Conservation (phyloP, 176 grass and related monocot genomes). For the Melocanna baccifera region DNA sequence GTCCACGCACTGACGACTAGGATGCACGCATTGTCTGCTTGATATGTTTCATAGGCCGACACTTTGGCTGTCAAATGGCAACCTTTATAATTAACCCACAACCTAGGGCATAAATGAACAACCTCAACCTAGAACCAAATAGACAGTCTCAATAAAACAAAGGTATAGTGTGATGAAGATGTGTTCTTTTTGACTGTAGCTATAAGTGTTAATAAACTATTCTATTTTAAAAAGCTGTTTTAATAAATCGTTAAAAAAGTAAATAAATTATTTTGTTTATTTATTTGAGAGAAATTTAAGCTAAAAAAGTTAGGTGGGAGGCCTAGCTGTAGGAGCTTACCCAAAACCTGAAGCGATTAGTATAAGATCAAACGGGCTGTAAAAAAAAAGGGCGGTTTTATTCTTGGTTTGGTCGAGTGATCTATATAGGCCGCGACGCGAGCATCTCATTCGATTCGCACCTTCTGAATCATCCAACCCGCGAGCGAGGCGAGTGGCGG, state of each 20-base stretch:
- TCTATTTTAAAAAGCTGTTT: too few species aligned
- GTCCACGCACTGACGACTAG: neutral
- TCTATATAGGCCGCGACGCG: conserved; percentile 36
- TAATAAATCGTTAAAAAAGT: too few species aligned
- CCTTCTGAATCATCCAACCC: neutral
- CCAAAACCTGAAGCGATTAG: neutral
- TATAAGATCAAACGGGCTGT: conserved; percentile 20
- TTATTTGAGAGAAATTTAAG: too few species aligned
- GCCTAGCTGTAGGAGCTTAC: too few species aligned
- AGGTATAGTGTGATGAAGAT: conserved; percentile 6
- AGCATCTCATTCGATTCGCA: conserved; percentile 21
- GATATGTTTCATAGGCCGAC: conserved; percentile 38
- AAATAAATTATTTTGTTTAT: too few species aligned
- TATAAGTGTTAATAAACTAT: too few species aligned
- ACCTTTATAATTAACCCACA: neutral
- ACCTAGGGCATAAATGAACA: neutral
- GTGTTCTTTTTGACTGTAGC: too few species aligned
- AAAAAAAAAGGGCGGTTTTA: conserved; percentile 19
- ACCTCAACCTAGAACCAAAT: too few species aligned
- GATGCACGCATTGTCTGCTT: neutral
- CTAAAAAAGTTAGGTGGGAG: too few species aligned
- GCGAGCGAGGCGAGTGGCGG: neutral
- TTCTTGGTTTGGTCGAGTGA: conserved; percentile 5
- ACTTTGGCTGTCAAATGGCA: conserved; percentile 69
- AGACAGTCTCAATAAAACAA: neutral